Evolutionary conservation across 139 green algal species (phyloP), one percentile per base, ranked within the genome.

Genomic region (Chlamydomonas applanata): DNA sequence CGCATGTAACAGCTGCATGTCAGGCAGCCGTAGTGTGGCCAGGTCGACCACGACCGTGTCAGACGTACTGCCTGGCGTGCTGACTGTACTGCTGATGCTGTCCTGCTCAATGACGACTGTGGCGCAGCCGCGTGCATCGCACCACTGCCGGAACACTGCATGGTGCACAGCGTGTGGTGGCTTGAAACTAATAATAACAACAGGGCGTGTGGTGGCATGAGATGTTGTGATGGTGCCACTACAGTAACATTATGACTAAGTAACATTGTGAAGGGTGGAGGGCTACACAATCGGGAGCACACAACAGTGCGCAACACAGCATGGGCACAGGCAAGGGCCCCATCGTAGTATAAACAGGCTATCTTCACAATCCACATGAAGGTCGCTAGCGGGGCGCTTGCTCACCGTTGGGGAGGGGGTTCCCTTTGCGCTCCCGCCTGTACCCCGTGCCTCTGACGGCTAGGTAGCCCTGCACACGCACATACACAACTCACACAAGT

Each of bases 31-130:
- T 32, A 93, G 74, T 0, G 85, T 77, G 24, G 79, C 59, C 24
- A 92, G 52, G 69, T 93, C 89, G 1, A 90, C 81, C 14, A 93
- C 79, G 11, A 90, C 78, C 0, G 54, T 71, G 73, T 93, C 89
- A 7, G 29, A 13, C 27, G 45, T 24, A n/a, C 74, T 29, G 4
- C 66, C 70, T 4, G 34, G 25, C 72, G 34, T 64, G 54, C 74
- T 79, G 69, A 49, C 11, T 49, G 40, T 49, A 49, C 40, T 11
- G 40, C 7, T 11, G 11, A 49, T 49, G 40, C 40, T 49, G 46
- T 62, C 46, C 45, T 93, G 89, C 74, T 90, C 80, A 35, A 93
- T 72, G 36, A 93, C 72, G 19, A 93, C 71, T 27, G 82, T 90
- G 2, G 83, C 32, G 33, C 29, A 33, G 0, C 11, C 82, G 32